Base-by-base conservation (phyloP, 23 red algal species). In the Cyanidiococcus yangmingshanensis region DNA sequence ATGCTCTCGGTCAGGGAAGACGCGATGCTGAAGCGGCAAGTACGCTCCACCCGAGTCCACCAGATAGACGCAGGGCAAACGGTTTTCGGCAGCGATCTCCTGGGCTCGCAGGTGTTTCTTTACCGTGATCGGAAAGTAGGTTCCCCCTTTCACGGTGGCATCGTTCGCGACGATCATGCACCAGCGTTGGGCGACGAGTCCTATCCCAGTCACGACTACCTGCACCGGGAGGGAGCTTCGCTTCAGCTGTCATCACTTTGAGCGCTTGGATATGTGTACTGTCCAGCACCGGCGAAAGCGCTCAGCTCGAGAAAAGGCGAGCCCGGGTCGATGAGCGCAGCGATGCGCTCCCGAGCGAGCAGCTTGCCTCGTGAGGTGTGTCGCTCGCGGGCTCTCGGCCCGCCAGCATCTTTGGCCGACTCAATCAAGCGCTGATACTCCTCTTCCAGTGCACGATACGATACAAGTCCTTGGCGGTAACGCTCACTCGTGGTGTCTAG, bases 111-210 rank as follows among this genome's bases (percentile, higher is more conserved):
- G 63, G 31, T 86, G 77, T 37, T 86, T 86, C 74, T 86, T 86
- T 7, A 86, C 83, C 32, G 83, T 86, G 36, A 86, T 59, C 1
- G 83, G 83, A 86, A 86, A 86, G 76, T 79, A 86, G 2, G 83
- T 86, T 29, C 83, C 83, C 17, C 83, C 83, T 77, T 79, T 86
- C 0, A 80, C 77, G 39, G 83, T 86, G 21, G 83, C 83, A 50
- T 86, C 83, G 37, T 86, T 86, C 2, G 83, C 83, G 24, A 86
- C 59, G 51, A 86, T 41, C 83, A 86, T 86, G 33, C 41, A 50
- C 41, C 41, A 59, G 37, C 37, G 59, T 21, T 76, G 75, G 57
- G 58, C 57, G 31, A 86, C 58, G 1, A 38, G 37, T 17, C 83
- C 83, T 1, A 86, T 32, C 24, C 83, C 83, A 50, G 83, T 76